phyloP scores from a whole-genome alignment of 2,329 filamentous ascomycete species.

The Huntiella bhutanensis region DNA sequence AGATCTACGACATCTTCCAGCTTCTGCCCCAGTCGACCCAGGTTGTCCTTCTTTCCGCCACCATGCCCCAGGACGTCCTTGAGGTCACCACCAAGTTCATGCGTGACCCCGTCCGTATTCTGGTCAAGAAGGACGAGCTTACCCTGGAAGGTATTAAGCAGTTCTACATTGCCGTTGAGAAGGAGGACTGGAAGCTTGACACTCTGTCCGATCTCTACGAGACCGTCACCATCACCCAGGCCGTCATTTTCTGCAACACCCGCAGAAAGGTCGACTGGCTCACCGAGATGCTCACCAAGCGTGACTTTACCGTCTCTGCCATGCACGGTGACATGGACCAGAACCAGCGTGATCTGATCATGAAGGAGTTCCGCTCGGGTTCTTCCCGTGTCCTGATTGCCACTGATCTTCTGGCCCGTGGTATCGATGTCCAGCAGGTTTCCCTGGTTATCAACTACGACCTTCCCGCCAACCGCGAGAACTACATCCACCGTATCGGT shows the following conservation, averaged over 20 bases:
- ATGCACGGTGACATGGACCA: constrained; percentile 99
- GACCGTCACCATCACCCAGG: constrained; percentile 97
- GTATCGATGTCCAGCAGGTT: constrained; percentile 99
- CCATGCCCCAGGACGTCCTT: constrained; percentile 96
- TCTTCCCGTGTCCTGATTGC: constrained; percentile 97
- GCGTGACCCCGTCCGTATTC: constrained; percentile 95
- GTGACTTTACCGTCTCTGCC: constrained; percentile 97
- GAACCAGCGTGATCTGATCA: constrained; percentile 92
- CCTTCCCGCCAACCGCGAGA: constrained; percentile 94
- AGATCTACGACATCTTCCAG: constrained; percentile 99
- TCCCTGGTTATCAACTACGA: constrained; percentile 99
- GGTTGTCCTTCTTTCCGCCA: constrained; percentile 93
- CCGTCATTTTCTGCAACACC: constrained; percentile 99
- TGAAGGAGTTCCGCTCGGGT: constrained; percentile 99
- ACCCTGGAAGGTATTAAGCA: constrained; percentile 99
- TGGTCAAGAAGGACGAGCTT: constrained; percentile 99
- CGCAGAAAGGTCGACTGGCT: constrained; percentile 99
- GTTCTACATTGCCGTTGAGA: constrained; percentile 99
- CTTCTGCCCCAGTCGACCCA: constrained; percentile 94
- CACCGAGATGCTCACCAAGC: constrained; percentile 94
- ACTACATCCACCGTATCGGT: constrained; percentile 99
- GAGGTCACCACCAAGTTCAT: constrained; percentile 99
- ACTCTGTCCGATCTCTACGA: constrained; percentile 98
- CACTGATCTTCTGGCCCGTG: constrained; percentile 92
- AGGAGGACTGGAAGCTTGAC: constrained; percentile 99